Evolutionary conservation across 768 basidiomycete species (phyloP).

Genomic region (Rhizopogon vinicolor): DNA sequence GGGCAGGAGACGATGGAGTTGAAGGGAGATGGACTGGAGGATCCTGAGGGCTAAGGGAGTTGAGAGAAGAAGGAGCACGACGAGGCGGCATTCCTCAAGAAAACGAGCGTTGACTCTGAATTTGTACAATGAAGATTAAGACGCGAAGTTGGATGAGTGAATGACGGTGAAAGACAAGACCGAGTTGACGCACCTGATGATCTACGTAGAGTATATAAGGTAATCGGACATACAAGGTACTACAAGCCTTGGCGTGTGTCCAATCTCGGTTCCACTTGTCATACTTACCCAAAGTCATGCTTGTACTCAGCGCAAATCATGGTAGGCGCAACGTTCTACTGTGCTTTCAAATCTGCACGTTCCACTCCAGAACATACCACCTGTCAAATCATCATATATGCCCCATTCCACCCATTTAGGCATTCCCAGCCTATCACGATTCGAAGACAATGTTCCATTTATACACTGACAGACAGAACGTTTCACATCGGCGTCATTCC

Average conservation of each 20-base stretch:
- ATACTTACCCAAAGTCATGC: too few species aligned
- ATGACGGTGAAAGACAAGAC: not conserved
- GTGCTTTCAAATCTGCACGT: too few species aligned
- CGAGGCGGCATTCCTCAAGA: slow-evolving; percentile 42
- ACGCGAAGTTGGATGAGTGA: not conserved
- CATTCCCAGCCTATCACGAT: not conserved
- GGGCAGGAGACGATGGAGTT: slow-evolving; percentile 28
- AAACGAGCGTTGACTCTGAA: slow-evolving; percentile 8
- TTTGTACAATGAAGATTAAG: slow-evolving; percentile 1
- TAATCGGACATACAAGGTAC: too few species aligned
- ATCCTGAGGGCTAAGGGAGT: slow-evolving; percentile 37
- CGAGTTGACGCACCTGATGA: not conserved
- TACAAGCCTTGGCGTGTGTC: too few species aligned
- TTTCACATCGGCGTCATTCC: not conserved
- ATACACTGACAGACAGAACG: too few species aligned
- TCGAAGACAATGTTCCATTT: too few species aligned
- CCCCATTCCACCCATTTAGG: not conserved
- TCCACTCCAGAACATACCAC: not conserved
- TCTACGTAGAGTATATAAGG: too few species aligned
- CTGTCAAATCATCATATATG: not conserved
- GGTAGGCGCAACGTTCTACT: too few species aligned
- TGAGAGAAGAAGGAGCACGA: slow-evolving; percentile 37
- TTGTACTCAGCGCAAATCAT: too few species aligned
- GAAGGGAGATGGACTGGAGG: slow-evolving; percentile 13
- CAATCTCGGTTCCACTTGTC: too few species aligned